Conservation (phyloP, 345 rosid species). For the Aurinia saxatilis region DNA sequence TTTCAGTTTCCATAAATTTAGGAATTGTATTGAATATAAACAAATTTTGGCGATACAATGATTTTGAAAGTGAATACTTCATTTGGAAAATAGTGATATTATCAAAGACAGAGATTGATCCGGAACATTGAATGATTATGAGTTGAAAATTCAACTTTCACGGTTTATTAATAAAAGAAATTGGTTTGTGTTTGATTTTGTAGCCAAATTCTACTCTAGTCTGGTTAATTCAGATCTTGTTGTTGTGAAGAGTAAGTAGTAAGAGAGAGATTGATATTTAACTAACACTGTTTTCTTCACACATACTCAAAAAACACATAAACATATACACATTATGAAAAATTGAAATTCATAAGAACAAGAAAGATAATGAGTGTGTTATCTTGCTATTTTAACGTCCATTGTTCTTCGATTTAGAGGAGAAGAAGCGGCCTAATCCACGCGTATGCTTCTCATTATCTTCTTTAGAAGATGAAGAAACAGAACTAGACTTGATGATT, state of each 20-base stretch:
- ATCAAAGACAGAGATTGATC: too few species aligned
- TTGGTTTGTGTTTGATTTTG: not conserved
- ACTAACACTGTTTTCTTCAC: conserved; percentile 6
- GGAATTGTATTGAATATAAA: not conserved
- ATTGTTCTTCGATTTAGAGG: conserved; percentile 36
- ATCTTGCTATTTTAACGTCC: conserved; percentile 23
- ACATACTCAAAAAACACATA: conserved; percentile 15
- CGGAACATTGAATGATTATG: not conserved
- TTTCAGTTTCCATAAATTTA: not conserved
- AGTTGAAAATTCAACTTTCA: too few species aligned
- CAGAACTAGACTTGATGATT: conserved; percentile 41
- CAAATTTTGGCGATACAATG: not conserved
- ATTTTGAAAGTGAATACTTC: too few species aligned
- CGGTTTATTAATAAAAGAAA: too few species aligned
- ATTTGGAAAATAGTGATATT: too few species aligned
- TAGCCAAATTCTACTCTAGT: not conserved
- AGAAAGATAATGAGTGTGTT: conserved; percentile 20
- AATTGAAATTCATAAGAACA: not conserved
- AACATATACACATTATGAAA: conserved; percentile 19
- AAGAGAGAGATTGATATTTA: not conserved
- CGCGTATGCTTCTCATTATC: conserved; percentile 36
- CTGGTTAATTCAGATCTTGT: not conserved
- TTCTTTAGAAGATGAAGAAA: conserved; percentile 31
- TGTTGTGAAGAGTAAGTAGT: not conserved
- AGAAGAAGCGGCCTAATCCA: conserved; percentile 47